Evolutionary conservation across 148 eudicot species (phyloP), one percentile per base, ranked within the genome.

Genomic region (Arctostaphylos glauca): DNA sequence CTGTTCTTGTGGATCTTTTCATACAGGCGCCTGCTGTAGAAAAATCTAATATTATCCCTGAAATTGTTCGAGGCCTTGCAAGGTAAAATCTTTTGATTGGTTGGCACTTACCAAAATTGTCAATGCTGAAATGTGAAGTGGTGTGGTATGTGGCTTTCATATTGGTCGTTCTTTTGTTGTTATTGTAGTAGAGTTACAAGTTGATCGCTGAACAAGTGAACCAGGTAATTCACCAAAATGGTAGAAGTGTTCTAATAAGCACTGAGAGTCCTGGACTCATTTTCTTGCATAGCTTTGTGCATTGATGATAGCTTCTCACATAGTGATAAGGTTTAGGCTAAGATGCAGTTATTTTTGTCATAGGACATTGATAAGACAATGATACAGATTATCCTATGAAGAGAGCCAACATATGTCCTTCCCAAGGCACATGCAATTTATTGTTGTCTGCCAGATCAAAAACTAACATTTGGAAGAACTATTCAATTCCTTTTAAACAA

Each of bases 31-130:
- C 99, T 74, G 85, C 88, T 58, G 50, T 50, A 41, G 97, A 93
- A 79, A 94, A 91, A 86, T 93, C 88, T 83, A 85, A 49, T 76
- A 76, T 89, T 41, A 89, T 90, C 80, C 95, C 97, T 71, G 97
- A 91, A 80, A 83, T 97, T 80, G 85, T 97, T 83, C 94, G 87
- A 88, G 87, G 88, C 83, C 84, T 97, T 81, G 93, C 93, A 93
- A 94, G 99, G 99, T 97, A 85, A 77, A 56, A 3, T 54, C 41
- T 74, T 78, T 84, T 5, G 0, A 14, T 49, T 43, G 16, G 66
- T 25, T 25, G 21, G 31, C 38, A 6, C 23, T 64, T 10, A 66
- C 14, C 14, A 66, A 66, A 49, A 64, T 48, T 48, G 59, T 50
- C n/a, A 23, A 4, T 50, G 47, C 82, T 66, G 44, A 23, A 31